These are phyloP conservation scores for Hygrophila difformis DNA, from an alignment of 257 asterid genomes.

Conservation along the genomic window DNA sequence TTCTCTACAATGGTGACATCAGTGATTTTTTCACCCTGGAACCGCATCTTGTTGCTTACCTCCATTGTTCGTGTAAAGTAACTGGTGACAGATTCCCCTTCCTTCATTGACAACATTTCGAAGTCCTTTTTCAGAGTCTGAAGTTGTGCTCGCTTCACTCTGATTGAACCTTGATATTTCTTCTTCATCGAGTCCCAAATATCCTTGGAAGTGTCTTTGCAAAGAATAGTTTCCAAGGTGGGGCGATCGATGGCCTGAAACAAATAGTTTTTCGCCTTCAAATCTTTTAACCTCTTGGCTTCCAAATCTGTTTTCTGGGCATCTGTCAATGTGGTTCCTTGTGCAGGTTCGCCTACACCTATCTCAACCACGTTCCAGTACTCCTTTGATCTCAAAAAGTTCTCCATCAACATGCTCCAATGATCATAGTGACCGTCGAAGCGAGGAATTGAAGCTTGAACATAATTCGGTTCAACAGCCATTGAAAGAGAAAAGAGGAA, in stretches of 20 bases:
- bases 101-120: not conserved
- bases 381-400: too few relatives aligned
- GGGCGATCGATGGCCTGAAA: slow-evolving; percentile 4
- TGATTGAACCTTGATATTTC: not conserved
- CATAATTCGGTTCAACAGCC: too few relatives aligned
- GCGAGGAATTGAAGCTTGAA: too few relatives aligned
- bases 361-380: too few relatives aligned
- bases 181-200: slow-evolving; percentile 12
- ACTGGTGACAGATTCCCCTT: slow-evolving; percentile 1
- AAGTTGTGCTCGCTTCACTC: not conserved
- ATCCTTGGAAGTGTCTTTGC: not conserved
- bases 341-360: too few relatives aligned
- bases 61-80: not conserved
- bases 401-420: too few relatives aligned
- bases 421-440: too few relatives aligned
- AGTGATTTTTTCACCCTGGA: not conserved
- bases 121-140: not conserved
- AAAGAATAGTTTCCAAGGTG: not conserved
- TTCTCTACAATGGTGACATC: slow-evolving; percentile 10
- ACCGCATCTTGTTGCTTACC: not conserved
- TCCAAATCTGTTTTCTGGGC: not conserved
- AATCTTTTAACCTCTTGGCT: not conserved
- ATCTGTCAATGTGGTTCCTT: not conserved
- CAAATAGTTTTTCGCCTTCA: not conserved
- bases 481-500: too few relatives aligned